A percentile compares a stretch with the other conserved stretches of the same genome.
These are phyloP conservation scores for Ceratobasidium sp. DNA, from an alignment of 1,284 basidiomycete species.

Conservation along the genomic window DNA sequence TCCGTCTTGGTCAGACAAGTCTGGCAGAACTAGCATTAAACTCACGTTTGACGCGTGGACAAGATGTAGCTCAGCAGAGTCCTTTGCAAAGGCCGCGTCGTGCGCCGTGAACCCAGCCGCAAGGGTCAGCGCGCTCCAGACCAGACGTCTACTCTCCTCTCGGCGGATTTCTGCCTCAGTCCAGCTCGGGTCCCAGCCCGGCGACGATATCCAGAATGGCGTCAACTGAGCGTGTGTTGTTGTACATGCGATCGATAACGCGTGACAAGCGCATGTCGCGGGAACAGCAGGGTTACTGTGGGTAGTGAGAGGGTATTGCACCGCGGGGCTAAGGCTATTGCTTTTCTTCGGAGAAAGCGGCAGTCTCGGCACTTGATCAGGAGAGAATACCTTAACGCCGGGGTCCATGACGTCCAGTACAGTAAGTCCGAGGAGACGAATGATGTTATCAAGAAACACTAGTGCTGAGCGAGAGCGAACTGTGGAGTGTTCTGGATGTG, in stretches of 20 bases:
- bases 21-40: neutral
- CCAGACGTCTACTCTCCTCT: slow-evolving; percentile 78
- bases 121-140: slow-evolving; percentile 76
- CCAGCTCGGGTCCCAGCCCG: slow-evolving; percentile 73
- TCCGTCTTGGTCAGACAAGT: slow-evolving; percentile 13
- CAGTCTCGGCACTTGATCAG: slow-evolving; percentile 62
- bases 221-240: slow-evolving; percentile 62
- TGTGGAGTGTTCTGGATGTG: slow-evolving; percentile 71
- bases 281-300: slow-evolving; percentile 10
- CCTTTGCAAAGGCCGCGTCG: slow-evolving; percentile 63
- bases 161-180: slow-evolving; percentile 74
- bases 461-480: slow-evolving; percentile 71
- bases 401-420: slow-evolving; percentile 70
- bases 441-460: slow-evolving; percentile 73
- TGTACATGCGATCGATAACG: slow-evolving; percentile 42
- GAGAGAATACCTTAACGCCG: slow-evolving; percentile 68
- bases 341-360: slow-evolving; percentile 60
- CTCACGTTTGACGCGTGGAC: slow-evolving; percentile 63
- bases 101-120: slow-evolving; percentile 75
- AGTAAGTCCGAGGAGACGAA: slow-evolving; percentile 72
- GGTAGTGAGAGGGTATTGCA: slow-evolving; percentile 52
- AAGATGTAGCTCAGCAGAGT: slow-evolving; percentile 68
- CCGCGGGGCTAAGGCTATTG: slow-evolving; percentile 54
- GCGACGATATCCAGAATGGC: slow-evolving; percentile 74
- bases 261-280: slow-evolving; percentile 65